Conservation (phyloP, 768 basidiomycete species). For the Termitomyces sp. region DNA sequence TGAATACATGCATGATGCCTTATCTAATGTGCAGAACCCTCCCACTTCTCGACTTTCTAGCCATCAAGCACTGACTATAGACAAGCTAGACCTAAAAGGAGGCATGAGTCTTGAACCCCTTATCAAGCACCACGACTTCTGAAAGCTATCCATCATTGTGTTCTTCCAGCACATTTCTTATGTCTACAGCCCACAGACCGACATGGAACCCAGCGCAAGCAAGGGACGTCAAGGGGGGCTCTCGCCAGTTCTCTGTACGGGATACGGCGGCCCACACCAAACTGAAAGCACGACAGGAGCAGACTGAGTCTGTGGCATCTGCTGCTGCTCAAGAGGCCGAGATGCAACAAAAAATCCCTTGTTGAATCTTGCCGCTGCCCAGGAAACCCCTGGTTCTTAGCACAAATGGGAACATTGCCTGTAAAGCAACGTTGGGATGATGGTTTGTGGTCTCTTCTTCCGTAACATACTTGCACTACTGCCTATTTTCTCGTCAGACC, state of each 20-base stretch:
- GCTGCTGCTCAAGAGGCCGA: conserved; percentile 69
- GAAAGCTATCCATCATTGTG: no score
- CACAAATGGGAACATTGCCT: conserved; percentile 79
- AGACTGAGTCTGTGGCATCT: conserved; percentile 58
- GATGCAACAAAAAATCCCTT: conserved; percentile 87
- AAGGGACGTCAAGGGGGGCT: conserved; percentile 86
- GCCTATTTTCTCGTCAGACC: background rate
- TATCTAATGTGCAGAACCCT: no score
- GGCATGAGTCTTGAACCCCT: no score
- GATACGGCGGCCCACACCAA: conserved; percentile 96
- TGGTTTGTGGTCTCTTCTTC: conserved; percentile 40
- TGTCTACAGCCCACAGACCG: conserved; percentile 91
- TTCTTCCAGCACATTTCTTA: conserved; percentile 23
- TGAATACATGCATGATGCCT: no score
- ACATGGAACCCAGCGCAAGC: conserved; percentile 98
- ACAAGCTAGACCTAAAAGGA: no score
- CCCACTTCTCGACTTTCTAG: no score
- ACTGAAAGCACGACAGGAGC: conserved; percentile 80
- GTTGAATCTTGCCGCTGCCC: conserved; percentile 84
- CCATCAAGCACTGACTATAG: no score
- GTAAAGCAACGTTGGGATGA: conserved; percentile 96
- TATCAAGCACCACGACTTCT: no score
- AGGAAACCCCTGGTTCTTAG: conserved; percentile 62
- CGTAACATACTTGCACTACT: background rate
- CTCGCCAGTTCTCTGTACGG: conserved; percentile 86